phyloP scores from a whole-genome alignment of 306 rosid species.

The Trifolium repens region DNA sequence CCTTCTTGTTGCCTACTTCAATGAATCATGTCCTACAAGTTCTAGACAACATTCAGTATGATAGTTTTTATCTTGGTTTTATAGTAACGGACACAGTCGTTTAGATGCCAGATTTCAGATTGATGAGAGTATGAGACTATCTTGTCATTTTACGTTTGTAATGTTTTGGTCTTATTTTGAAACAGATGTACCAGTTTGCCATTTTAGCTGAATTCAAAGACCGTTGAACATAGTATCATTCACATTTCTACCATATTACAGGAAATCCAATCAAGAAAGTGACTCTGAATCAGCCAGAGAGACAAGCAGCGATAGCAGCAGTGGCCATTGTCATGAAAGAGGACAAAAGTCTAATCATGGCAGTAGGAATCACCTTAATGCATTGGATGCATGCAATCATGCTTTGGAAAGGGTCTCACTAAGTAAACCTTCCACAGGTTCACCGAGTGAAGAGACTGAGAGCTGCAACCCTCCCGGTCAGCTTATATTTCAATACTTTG shows the following conservation, averaged over 20 bases:
- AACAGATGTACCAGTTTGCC: not conserved
- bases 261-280: slow-evolving; percentile 75
- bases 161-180: slow-evolving; percentile 14
- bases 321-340: slow-evolving; percentile 67
- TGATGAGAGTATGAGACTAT: not conserved
- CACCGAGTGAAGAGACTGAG: slow-evolving; percentile 77
- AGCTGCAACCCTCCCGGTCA: slow-evolving; percentile 65
- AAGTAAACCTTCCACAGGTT: slow-evolving; percentile 57
- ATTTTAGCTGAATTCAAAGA: slow-evolving; percentile 25
- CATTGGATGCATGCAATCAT: slow-evolving; percentile 50
- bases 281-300: slow-evolving; percentile 87
- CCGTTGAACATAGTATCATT: slow-evolving; percentile 8
- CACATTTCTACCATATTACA: slow-evolving; percentile 45
- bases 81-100: not conserved
- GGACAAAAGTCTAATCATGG: slow-evolving; percentile 48
- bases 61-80: slow-evolving; percentile 23
- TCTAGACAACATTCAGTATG: slow-evolving; percentile 22
- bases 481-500: slow-evolving; percentile 75
- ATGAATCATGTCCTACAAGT: slow-evolving; percentile 33
- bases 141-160: slow-evolving; percentile 11
- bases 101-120: slow-evolving; percentile 21
- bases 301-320: slow-evolving; percentile 80
- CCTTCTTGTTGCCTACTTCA: slow-evolving; percentile 18
- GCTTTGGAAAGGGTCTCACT: slow-evolving; percentile 54
- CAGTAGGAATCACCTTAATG: slow-evolving; percentile 48